A percentile compares a stretch with the other conserved stretches of the same genome.
Conservation (phyloP, 2,329 filamentous ascomycete species). For the Venturia nashicola region DNA sequence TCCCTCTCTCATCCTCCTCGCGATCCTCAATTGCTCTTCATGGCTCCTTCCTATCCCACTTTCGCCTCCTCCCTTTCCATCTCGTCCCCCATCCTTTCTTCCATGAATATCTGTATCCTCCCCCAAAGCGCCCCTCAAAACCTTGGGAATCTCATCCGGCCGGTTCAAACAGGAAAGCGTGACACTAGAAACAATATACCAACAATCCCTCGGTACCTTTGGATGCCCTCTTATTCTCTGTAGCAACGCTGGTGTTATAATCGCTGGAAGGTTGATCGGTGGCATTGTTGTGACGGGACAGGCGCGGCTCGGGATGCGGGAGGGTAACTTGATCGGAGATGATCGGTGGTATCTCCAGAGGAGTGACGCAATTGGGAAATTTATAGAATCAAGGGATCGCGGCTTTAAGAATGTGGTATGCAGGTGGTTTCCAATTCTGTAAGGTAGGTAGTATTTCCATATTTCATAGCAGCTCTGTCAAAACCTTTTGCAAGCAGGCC, state of each 20-base stretch:
- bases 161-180: constrained; percentile 37
- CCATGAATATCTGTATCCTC: constrained; percentile 13
- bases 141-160: constrained; percentile 34
- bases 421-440: too few species aligned
- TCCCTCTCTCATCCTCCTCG: constrained; percentile 36
- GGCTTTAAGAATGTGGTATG: neutral
- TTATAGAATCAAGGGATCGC: neutral
- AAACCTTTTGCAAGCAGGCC: neutral
- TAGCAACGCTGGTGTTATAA: constrained; percentile 32
- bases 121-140: constrained; percentile 32
- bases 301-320: neutral
- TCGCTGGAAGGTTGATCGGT: constrained; percentile 13
- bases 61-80: neutral
- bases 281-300: neutral
- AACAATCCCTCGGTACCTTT: constrained; percentile 32
- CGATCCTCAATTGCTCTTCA: constrained; percentile 30
- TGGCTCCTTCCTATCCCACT: constrained; percentile 10
- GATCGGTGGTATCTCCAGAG: neutral
- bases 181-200: constrained; percentile 37
- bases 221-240: constrained; percentile 29
- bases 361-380: neutral
- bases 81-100: too few species aligned
- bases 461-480: neutral
- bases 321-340: neutral
- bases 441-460: too few species aligned